phyloP scores from a whole-genome alignment of 1,284 basidiomycete species.

The Mycena citricolor region DNA sequence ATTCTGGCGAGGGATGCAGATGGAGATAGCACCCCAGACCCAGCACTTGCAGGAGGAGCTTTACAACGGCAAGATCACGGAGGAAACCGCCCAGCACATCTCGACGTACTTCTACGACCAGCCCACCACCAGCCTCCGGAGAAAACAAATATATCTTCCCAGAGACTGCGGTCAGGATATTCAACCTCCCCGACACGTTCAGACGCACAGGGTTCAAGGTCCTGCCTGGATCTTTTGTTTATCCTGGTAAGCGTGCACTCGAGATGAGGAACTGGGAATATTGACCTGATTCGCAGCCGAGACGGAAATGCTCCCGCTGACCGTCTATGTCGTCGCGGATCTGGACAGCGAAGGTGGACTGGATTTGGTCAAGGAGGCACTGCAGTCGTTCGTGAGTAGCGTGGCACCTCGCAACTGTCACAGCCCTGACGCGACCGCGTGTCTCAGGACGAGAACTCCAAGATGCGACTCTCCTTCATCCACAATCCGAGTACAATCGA shows the following conservation, averaged over 20 bases:
- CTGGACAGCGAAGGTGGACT: constrained; percentile 66
- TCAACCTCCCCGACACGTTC: constrained; percentile 53
- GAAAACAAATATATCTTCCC: constrained; percentile 76
- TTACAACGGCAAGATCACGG: constrained; percentile 61
- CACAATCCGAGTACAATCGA: constrained; percentile 50
- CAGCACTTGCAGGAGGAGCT: constrained; percentile 76
- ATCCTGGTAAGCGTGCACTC: constrained; percentile 46
- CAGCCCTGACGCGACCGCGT: background rate
- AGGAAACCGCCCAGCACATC: constrained; percentile 52
- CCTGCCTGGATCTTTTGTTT: constrained; percentile 52
- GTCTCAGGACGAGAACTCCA: constrained; percentile 42
- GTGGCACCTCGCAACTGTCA: background rate
- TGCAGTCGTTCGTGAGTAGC: constrained; percentile 61
- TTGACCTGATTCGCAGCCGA: constrained; percentile 31
- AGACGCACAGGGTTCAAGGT: constrained; percentile 38
- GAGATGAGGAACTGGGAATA: background rate
- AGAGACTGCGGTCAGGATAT: constrained; percentile 47
- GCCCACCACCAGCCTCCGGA: constrained; percentile 63
- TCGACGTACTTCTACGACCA: constrained; percentile 89
- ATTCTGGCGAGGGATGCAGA: constrained; percentile 66
- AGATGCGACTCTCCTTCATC: constrained; percentile 60
- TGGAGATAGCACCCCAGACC: constrained; percentile 59
- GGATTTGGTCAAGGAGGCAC: constrained; percentile 56
- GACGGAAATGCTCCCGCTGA: constrained; percentile 41
- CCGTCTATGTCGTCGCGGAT: constrained; percentile 77